phyloP scores from a whole-genome alignment of 192 early-diverging fungal species.

The Coemansia sp. region DNA sequence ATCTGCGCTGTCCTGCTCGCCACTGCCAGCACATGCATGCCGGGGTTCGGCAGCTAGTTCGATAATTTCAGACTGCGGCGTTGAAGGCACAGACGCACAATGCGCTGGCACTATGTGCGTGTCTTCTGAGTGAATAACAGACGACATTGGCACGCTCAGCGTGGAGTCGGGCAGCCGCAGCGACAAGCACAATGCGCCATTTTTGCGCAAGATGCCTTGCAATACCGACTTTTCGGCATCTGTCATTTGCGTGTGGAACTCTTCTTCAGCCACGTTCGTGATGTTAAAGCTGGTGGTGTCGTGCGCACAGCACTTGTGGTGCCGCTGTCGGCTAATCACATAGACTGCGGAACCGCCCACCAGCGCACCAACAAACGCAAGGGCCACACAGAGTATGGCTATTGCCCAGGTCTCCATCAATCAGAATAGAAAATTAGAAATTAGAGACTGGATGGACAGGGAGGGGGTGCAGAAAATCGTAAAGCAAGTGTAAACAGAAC shows the following conservation, averaged over 20 bases:
- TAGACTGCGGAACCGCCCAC: slow-evolving; percentile 12
- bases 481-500: background rate
- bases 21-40: background rate
- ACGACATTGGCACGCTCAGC: slow-evolving; percentile 24
- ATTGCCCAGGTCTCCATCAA: slow-evolving; percentile 23
- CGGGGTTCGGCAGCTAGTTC: background rate
- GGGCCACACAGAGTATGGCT: slow-evolving; percentile 12
- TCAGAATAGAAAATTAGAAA: slow-evolving; percentile 1
- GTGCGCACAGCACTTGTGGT: slow-evolving; percentile 6
- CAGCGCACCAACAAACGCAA: slow-evolving; percentile 9
- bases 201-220: slow-evolving; percentile 21
- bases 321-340: slow-evolving; percentile 7
- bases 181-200: slow-evolving; percentile 29
- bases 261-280: slow-evolving; percentile 5
- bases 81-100: background rate
- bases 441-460: background rate
- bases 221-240: slow-evolving; percentile 31
- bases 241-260: slow-evolving; percentile 33
- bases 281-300: background rate
- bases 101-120: background rate
- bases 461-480: background rate
- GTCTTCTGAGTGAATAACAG: slow-evolving; percentile 11
- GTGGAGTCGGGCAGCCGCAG: slow-evolving; percentile 35
- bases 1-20: background rate
- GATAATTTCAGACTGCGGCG: slow-evolving; percentile 1